Evolutionary conservation across 768 basidiomycete genomes (phyloP), one percentile per base, ranked within the genome.

Genomic region (Tubosaeta brunneosetosa): DNA sequence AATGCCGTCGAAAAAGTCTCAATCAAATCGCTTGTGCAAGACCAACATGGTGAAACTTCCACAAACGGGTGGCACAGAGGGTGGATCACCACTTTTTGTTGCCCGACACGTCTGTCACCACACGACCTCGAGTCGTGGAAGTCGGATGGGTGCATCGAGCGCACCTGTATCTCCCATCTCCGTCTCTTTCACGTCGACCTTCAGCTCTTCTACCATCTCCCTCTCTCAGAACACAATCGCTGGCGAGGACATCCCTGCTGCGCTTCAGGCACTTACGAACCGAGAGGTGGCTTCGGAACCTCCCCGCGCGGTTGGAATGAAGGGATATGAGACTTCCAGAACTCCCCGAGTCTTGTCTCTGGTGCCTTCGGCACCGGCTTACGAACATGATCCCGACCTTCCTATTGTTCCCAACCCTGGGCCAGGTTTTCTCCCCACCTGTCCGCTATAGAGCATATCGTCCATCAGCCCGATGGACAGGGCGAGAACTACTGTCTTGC

Each of bases 41-140:
- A 57, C 52, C 44, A 66, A 57, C 42, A 59, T 55, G 36, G 51
- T 67, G 33, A 61, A 66, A 34, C 51, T 66, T 17, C 66, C 61
- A 14, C 59, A 53, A 19, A 53, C 44, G n/a, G 49, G 47, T 13
- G 41, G 1, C 52, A 63, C 38, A 49, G 63, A 16, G 65, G 29
- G 69, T n/a, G 67, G 56, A n/a, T 69, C 67, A 3, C 67, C 67
- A n/a, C 69, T 67, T 14, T 69, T 69, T 44, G 60, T 69, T 26
- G 46, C 60, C 44, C 67, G 67, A 27, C 67, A 67, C 46, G 58
- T 71, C n/a, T 69, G 67, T 55, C 67, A 67, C 14, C 63, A 63
- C 37, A 69, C 67, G 14, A 63, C 60, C n/a, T 69, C 67, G 13
- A 69, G 65, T 32, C 67, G 67, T 44, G 63, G 63, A 25, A 40